A percentile compares a stretch with the other conserved stretches of the same genome.
phyloP scores from a whole-genome alignment of 768 basidiomycete species.

The Calocera viscosa region DNA sequence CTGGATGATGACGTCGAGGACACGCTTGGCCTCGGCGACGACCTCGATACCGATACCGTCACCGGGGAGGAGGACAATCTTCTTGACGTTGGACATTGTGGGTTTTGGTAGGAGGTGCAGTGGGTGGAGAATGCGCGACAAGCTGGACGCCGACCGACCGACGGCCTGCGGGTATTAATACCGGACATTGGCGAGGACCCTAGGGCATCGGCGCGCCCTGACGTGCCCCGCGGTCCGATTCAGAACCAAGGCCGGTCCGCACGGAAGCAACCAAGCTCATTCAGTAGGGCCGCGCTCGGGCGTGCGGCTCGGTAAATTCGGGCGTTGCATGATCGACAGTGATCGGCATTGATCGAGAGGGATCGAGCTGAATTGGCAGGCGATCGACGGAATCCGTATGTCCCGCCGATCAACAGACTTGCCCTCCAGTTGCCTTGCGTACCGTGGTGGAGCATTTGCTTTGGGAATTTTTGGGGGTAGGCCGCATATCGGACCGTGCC shows the following conservation, averaged over 20 bases:
- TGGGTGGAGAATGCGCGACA: neutral
- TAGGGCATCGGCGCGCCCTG: neutral
- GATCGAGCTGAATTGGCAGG: neutral
- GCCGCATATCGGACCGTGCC: neutral
- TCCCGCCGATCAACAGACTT: neutral
- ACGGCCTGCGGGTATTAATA: neutral
- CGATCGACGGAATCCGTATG: neutral
- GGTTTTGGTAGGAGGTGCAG: neutral
- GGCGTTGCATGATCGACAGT: neutral
- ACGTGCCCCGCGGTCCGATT: constrained; percentile 6
- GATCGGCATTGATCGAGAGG: neutral
- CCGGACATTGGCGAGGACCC: constrained; percentile 4
- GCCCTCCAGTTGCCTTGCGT: neutral
- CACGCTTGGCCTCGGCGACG: constrained; percentile 37
- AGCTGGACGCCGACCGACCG: neutral
- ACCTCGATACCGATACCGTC: constrained; percentile 46
- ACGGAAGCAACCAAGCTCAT: constrained; percentile 2
- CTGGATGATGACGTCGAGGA: constrained; percentile 23
- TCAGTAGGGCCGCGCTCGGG: neutral
- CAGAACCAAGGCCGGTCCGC: neutral
- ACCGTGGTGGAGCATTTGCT: neutral
- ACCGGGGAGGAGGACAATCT: constrained; percentile 41
- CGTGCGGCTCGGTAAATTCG: constrained; percentile 6
- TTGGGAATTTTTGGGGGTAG: neutral
- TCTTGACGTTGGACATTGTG: constrained; percentile 17